A percentile compares a stretch with the other conserved stretches of the same genome.
Evolutionary conservation across 2,329 filamentous ascomycete species (phyloP).

Genomic region (Epichloe gansuensis): DNA sequence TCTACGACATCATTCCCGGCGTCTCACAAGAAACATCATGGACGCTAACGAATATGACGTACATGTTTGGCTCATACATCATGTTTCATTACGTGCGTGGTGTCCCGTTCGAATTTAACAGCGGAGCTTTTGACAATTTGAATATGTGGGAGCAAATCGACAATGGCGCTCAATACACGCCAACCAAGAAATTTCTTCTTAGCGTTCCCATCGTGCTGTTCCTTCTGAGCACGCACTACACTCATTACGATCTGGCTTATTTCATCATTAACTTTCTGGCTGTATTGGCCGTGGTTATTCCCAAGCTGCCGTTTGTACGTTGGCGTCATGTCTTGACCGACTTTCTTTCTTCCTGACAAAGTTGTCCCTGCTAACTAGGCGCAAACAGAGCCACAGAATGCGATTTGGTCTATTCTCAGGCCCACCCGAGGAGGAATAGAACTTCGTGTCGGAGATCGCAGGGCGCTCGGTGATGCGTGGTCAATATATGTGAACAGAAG

Average conservation of each 20-base stretch:
- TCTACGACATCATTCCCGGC: conserved; percentile 92
- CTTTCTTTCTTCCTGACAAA: neutral
- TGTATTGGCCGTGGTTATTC: conserved; percentile 83
- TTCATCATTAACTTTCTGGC: conserved; percentile 96
- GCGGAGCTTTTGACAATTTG: conserved; percentile 94
- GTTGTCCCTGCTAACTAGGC: conserved; percentile 12
- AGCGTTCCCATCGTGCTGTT: conserved; percentile 91
- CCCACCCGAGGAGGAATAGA: conserved; percentile 40
- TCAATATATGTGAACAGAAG: neutral
- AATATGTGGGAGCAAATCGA: conserved; percentile 99
- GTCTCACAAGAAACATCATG: conserved; percentile 97
- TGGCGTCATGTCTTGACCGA: neutral
- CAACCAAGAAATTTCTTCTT: conserved; percentile 94
- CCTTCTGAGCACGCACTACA: conserved; percentile 95
- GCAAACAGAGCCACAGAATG: conserved; percentile 58
- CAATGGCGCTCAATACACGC: conserved; percentile 96
- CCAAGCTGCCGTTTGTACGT: conserved; percentile 88
- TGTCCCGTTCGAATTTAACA: conserved; percentile 97
- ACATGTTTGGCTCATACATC: conserved; percentile 97
- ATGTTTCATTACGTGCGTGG: conserved; percentile 99
- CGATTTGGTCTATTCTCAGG: conserved; percentile 63
- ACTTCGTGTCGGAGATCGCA: conserved; percentile 3
- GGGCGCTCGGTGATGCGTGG: conserved; percentile 1
- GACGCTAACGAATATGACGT: conserved; percentile 97
- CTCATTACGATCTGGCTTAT: conserved; percentile 92